Conservation (phyloP, 2,329 filamentous ascomycete species). For the Corynespora cassiicola region DNA sequence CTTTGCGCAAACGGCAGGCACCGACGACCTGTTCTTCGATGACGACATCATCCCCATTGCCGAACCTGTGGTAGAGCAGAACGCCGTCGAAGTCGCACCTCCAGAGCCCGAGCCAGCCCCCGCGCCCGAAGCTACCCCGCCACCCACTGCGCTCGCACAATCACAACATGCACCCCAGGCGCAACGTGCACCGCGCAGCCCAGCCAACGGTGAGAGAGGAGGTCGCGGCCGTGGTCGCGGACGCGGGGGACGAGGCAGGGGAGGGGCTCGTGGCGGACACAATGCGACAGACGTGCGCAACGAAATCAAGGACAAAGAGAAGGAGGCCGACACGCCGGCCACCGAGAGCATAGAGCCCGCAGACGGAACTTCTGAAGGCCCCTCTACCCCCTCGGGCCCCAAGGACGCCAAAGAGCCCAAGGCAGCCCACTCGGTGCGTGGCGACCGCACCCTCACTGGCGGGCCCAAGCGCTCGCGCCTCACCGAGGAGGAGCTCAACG, state of each 20-base stretch:
- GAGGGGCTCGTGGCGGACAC: constrained; percentile 20
- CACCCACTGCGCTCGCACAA: constrained; percentile 24
- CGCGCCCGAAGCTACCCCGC: constrained; percentile 21
- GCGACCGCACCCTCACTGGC: constrained; percentile 41
- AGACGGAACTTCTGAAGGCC: constrained; percentile 19
- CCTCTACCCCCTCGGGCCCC: constrained; percentile 12
- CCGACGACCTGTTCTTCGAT: constrained; percentile 59
- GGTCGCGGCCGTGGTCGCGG: constrained; percentile 28
- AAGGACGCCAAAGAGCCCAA: constrained; percentile 28
- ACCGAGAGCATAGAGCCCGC: constrained; percentile 17
- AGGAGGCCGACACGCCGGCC: constrained; percentile 9
- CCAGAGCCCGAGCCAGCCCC: constrained; percentile 27
- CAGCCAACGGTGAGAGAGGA: constrained; percentile 33
- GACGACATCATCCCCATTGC: constrained; percentile 57
- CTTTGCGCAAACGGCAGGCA: constrained; percentile 57
- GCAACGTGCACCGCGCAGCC: constrained; percentile 32
- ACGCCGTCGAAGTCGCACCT: constrained; percentile 23
- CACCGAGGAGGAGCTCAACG: constrained; percentile 68
- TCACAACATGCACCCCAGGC: constrained; percentile 20
- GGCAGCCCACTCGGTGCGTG: constrained; percentile 35
- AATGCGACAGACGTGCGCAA: constrained; percentile 17
- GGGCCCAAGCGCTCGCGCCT: constrained; percentile 49
- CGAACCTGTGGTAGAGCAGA: constrained; percentile 48
- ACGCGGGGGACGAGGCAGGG: constrained; percentile 13
- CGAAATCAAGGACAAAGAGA: constrained; percentile 27